Evolutionary conservation across 345 rosid species (phyloP).

Genomic region (Citrus maxima): DNA sequence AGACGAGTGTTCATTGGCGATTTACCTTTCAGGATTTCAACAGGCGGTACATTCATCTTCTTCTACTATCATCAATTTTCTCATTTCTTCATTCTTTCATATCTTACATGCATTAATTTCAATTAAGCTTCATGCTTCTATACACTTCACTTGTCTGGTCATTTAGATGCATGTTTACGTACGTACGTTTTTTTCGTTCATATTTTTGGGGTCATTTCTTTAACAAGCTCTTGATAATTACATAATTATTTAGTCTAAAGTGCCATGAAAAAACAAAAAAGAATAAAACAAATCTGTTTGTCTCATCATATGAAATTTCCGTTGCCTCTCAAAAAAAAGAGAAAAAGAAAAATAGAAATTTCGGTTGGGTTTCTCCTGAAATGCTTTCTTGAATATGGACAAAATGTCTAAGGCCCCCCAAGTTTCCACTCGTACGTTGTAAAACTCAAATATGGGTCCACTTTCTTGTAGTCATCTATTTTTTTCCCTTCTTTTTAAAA

Average conservation of each 20-base stretch:
- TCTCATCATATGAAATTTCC: slow-evolving; percentile 7
- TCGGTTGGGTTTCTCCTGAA: background rate
- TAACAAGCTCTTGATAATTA: background rate
- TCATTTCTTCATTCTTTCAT: background rate
- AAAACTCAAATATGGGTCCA: background rate
- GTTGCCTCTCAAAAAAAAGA: background rate
- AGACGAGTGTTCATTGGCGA: slow-evolving; percentile 60
- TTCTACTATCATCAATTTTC: background rate
- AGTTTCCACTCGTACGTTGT: too few relatives aligned
- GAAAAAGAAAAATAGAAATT: background rate
- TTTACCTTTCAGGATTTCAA: slow-evolving; percentile 55
- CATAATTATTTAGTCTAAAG: background rate
- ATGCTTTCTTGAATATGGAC: background rate
- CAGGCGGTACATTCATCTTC: slow-evolving; percentile 37
- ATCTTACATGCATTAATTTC: background rate
- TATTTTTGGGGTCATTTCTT: background rate
- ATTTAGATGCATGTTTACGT: background rate
- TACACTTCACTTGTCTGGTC: background rate
- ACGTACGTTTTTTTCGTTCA: background rate
- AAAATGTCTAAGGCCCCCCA: background rate
- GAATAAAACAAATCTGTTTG: background rate
- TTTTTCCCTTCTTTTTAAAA: too few relatives aligned
- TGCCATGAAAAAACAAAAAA: background rate
- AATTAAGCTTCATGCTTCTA: background rate
- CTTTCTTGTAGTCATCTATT: background rate